Conservation (phyloP, 805 yeast species). For the Candida silvicultrix region DNA sequence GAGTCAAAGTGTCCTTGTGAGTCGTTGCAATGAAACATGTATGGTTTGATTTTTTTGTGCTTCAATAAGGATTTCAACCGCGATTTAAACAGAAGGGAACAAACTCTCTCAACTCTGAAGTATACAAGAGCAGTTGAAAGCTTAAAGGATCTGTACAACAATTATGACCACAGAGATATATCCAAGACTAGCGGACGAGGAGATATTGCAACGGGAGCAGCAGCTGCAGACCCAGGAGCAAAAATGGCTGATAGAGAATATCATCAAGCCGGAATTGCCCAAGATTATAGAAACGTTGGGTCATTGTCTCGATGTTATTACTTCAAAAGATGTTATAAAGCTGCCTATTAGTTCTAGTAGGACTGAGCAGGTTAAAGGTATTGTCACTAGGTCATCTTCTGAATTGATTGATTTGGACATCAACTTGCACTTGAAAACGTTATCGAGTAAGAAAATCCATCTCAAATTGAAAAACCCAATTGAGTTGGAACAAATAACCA, state of each 20-base stretch:
- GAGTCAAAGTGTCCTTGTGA: no score
- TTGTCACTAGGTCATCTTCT: slow-evolving; percentile 48
- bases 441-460: slow-evolving; percentile 33
- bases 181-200: slow-evolving; percentile 20
- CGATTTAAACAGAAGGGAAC: no score
- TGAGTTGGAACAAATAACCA: slow-evolving; percentile 36
- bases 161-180: slow-evolving; percentile 31
- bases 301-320: slow-evolving; percentile 33
- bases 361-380: slow-evolving; percentile 54
- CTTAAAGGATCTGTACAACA: no score
- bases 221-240: slow-evolving; percentile 24
- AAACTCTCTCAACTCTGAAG: no score
- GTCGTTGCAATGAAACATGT: no score
- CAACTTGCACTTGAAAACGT: slow-evolving; percentile 27
- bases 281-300: slow-evolving; percentile 36
- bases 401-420: slow-evolving; percentile 43
- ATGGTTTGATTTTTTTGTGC: no score
- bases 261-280: slow-evolving; percentile 43
- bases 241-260: slow-evolving; percentile 40
- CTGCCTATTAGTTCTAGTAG: slow-evolving; percentile 52
- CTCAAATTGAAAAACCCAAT: slow-evolving; percentile 32
- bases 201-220: slow-evolving; percentile 5
- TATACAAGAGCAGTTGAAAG: slow-evolving; percentile 2
- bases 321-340: slow-evolving; percentile 37
- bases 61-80: no score